Evolutionary conservation across 257 asterid genomes (phyloP).

Genomic region (Nicotiana obtusifolia): DNA sequence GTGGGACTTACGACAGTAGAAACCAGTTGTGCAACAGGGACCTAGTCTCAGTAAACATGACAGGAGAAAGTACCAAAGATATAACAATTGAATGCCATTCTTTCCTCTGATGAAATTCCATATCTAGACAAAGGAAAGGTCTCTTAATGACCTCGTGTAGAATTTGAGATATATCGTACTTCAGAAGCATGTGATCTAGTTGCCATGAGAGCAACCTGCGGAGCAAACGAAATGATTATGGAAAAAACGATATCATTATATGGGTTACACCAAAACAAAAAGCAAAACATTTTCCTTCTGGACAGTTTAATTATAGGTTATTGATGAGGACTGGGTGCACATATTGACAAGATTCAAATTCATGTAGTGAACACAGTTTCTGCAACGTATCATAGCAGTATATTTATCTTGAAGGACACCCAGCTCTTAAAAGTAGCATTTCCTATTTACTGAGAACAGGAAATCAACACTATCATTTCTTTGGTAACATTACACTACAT

Average conservation of each 20-base stretch:
- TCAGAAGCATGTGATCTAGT: constrained; percentile 57
- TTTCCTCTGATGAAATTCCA: constrained; percentile 44
- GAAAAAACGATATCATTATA: background rate
- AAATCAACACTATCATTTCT: background rate
- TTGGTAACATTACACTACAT: background rate
- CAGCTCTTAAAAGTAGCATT: background rate
- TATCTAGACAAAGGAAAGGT: constrained; percentile 47
- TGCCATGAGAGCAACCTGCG: constrained; percentile 69
- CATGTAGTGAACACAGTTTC: constrained; percentile 1
- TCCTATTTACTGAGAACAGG: background rate
- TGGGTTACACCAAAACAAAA: background rate
- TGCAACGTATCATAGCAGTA: background rate
- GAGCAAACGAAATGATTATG: constrained; percentile 11
- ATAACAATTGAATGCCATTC: constrained; percentile 61
- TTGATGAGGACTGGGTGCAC: background rate
- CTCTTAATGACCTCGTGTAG: constrained; percentile 44
- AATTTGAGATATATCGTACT: constrained; percentile 49
- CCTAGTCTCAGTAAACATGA: constrained; percentile 61
- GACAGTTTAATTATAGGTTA: background rate
- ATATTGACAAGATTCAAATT: background rate
- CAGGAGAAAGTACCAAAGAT: constrained; percentile 60
- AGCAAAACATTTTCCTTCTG: background rate
- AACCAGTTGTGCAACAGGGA: constrained; percentile 70
- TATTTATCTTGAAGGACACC: background rate
- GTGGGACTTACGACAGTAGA: constrained; percentile 49